Evolutionary conservation across 139 green algal genomes (phyloP), one percentile per base, ranked within the genome.

Genomic region (Chlorella sorokiniana): DNA sequence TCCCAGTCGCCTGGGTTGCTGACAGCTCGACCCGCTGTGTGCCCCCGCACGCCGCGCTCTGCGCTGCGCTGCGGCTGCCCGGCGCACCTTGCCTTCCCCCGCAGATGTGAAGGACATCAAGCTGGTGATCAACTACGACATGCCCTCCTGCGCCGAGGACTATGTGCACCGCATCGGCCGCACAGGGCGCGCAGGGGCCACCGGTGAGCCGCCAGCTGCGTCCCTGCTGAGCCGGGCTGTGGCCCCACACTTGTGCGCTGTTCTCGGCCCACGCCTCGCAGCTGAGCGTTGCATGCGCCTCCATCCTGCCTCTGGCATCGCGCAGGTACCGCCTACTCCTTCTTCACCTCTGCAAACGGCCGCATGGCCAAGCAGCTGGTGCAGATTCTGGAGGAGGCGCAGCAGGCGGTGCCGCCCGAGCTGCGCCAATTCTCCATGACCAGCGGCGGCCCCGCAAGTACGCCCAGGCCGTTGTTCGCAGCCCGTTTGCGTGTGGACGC

Each of bases 71-170:
- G 29, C 29, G 41, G 71, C 45, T 38, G n/a, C 9, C 9, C 29
- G 29, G 18, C 11, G 41, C 51, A 22, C 10, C 59, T 23, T 52
- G 33, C 62, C 48, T 67, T 74, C 81, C 37, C 69, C 59, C 56
- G 76, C 90, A 98, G 94, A 97, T 86, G 92, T 97, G 40, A 97
- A 97, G 85, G 93, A 98, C 83, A 94, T 98, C 85, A 96, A 96
- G 88, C 75, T 91, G 4, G 94, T 97, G 37, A 85, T 96, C 63
- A 98, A 98, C 86, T 98, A 94, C 83, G 93, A 97, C 83, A 95
- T 97, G 91, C 94, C 94, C 40, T 88, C 86, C 59, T 92, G 91
- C 31, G 91, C 91, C 0, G 96, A 98, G 86, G 96, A 99, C 85
- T 99, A 99, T 81, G 94, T 98, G 23, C 93, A 98, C 85, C 83